Percentiles rank a stretch among this genome's conserved stretches.
Conservation (phyloP, 345 rosid genomes). For the Corchorus olitorius region DNA sequence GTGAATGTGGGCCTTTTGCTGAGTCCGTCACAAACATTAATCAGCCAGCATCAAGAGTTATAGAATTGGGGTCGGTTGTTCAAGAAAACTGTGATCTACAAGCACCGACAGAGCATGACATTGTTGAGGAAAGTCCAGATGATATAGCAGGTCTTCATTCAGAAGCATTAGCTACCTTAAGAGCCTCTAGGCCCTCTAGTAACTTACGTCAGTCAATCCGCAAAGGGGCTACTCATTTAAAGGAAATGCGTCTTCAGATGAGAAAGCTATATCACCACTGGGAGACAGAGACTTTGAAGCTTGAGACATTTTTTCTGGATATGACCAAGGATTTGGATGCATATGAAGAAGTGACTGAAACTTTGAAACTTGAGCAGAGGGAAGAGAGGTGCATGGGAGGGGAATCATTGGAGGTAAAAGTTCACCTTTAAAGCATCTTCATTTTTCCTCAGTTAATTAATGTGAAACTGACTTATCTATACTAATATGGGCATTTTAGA, state of each 20-base stretch:
- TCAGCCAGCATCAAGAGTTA: background rate
- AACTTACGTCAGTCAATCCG: background rate
- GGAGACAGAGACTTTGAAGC: background rate
- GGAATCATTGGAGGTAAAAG: constrained; percentile 5
- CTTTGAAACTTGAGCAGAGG: background rate
- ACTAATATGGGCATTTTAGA: background rate
- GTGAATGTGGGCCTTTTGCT: background rate
- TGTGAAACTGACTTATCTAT: background rate
- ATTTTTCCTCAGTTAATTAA: background rate
- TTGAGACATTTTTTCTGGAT: constrained; percentile 7
- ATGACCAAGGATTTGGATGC: background rate
- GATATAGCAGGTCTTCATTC: background rate
- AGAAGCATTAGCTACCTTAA: background rate
- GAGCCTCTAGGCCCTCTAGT: background rate
- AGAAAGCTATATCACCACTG: too few species aligned
- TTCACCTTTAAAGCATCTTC: background rate
- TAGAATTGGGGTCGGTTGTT: background rate
- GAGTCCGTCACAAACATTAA: background rate
- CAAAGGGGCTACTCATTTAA: background rate
- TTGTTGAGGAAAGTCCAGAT: background rate
- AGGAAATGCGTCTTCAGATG: background rate
- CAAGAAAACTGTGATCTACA: background rate
- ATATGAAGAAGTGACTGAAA: constrained; percentile 1
- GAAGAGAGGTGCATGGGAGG: background rate
- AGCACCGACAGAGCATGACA: background rate